Evolutionary conservation across 2,329 filamentous ascomycete species (phyloP).

Genomic region (Ceratocystis harringtonii): DNA sequence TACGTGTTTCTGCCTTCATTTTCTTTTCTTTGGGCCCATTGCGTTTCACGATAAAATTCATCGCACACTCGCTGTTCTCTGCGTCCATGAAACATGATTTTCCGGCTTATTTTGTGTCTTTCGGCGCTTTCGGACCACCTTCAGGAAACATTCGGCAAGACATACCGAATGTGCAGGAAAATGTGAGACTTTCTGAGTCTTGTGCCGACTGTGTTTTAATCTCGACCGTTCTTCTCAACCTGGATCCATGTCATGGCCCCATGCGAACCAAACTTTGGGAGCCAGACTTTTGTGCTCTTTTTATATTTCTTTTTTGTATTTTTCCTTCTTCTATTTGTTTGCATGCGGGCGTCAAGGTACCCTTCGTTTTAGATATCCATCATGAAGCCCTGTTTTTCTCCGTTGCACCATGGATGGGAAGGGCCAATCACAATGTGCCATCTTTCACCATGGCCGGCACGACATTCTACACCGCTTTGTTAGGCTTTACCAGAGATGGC

Average conservation of each 20-base stretch:
- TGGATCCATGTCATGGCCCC: neutral
- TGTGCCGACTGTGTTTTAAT: constrained; percentile 4
- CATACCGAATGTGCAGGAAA: neutral
- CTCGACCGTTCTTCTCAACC: neutral
- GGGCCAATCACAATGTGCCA: neutral
- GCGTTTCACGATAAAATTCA: neutral
- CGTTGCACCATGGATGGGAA: neutral
- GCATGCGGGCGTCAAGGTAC: neutral
- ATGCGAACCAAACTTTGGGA: neutral
- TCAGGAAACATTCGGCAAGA: constrained; percentile 4
- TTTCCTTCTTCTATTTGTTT: neutral
- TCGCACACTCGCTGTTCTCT: neutral
- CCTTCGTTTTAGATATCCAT: constrained; percentile 1
- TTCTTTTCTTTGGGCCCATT: neutral
- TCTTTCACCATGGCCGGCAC: neutral
- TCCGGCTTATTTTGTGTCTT: neutral
- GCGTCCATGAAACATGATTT: neutral
- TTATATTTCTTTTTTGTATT: too few species aligned
- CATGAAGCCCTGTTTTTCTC: neutral
- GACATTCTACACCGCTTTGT: neutral
- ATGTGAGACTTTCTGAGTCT: neutral
- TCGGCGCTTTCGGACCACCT: neutral
- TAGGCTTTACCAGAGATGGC: neutral
- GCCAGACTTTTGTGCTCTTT: neutral
- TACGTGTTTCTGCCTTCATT: neutral